Conservation (phyloP, 202 grass and related monocot genomes). For the Hordeum pubiflorum region DNA sequence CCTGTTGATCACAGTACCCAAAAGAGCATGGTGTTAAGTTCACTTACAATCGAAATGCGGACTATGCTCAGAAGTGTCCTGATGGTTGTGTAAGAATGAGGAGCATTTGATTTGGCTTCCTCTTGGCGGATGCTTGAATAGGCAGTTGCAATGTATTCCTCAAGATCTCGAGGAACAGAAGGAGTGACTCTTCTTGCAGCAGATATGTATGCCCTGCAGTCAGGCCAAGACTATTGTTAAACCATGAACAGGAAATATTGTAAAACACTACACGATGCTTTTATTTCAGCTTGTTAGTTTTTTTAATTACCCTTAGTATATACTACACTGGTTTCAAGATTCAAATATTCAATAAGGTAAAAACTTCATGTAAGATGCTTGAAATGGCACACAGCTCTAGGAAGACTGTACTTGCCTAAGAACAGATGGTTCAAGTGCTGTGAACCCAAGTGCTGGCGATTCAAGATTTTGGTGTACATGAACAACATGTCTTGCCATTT, state of each 20-base stretch:
- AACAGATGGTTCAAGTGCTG: conserved; percentile 87
- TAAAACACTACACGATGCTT: neutral
- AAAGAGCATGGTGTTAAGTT: neutral
- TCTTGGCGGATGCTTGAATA: conserved; percentile 99
- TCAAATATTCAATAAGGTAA: neutral
- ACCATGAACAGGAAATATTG: conserved; percentile 1
- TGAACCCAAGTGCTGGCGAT: conserved; percentile 85
- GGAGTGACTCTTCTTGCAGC: conserved; percentile 78
- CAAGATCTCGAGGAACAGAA: conserved; percentile 77
- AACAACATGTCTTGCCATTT: conserved; percentile 95
- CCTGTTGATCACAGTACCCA: neutral
- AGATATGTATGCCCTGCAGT: conserved; percentile 90
- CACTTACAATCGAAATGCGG: conserved; percentile 93
- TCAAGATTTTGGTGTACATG: conserved; percentile 98
- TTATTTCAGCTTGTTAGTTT: neutral
- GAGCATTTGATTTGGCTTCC: conserved; percentile 99
- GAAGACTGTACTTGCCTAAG: conserved; percentile 58
- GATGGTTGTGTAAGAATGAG: conserved; percentile 94
- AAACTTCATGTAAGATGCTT: neutral
- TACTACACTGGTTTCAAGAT: conserved; percentile 5
- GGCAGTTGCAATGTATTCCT: conserved; percentile 97
- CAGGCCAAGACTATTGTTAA: conserved; percentile 25
- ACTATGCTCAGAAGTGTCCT: conserved; percentile 95
- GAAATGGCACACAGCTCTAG: neutral
- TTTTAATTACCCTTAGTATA: neutral